Base-by-base conservation (phyloP, 768 basidiomycete genomes). In the Termitomyces sp. region DNA sequence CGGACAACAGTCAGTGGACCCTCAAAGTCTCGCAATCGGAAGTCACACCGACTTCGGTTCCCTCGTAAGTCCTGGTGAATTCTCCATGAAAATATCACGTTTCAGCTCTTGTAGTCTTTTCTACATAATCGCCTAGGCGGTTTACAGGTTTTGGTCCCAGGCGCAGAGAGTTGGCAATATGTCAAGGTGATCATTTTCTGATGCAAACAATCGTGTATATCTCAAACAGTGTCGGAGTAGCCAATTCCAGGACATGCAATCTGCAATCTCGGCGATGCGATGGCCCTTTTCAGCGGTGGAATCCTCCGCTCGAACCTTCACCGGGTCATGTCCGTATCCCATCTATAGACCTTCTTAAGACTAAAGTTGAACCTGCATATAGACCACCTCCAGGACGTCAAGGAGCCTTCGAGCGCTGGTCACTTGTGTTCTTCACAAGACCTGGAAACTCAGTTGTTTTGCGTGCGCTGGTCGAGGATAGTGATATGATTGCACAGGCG, bases 1-100 rank as follows among this genome's bases (percentile, higher is more conserved):
- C 57, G 69, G 71, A 4, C 40, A 41, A n/a, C 12, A 0, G 18
- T 18, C 40, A 18, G 77, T 70, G 49, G 72, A 76, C n/a, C 74
- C 75, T 0, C 67, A 88, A 44, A 62, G 30, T 2, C 51, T 60
- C 13, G 55, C 59, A 13, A 48, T 63, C n/a, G 86, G 86, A 20
- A 81, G 82, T 1, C 88, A 89, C 67, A 88, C 87, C 3, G 88
- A 88, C 69, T 89, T 88, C 62, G 86, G 87, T 63, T 84, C 83
- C n/a, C 67, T 88, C 58, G 86, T 86, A 63, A 66, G 80, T 49
- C 10, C 3, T 30, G 14, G 3, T 41, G 1, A 32, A 49, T 5
- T 41, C 40, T 41, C n/a, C 40, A 18, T 41, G 8, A n/a, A 18
- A 41, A 18, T 7, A 7, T 18, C 7, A 2, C 3, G 40, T 41